These are phyloP conservation scores for Stachybotrys elegans DNA, from an alignment of 2,329 filamentous ascomycete species.

Conservation along the genomic window DNA sequence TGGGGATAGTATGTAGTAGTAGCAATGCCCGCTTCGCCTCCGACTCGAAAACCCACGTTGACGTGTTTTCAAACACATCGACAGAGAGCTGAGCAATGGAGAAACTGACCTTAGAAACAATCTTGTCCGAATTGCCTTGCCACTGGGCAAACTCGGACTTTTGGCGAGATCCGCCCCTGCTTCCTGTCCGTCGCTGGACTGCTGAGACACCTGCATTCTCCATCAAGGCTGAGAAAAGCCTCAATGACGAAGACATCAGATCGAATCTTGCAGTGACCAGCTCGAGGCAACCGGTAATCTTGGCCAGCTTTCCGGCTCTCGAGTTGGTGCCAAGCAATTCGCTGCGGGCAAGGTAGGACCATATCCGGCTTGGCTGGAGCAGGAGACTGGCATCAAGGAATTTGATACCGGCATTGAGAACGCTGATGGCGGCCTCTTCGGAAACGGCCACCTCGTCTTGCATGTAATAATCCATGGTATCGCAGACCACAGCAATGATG, in stretches of 20 bases:
- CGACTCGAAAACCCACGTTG: slow-evolving; percentile 76
- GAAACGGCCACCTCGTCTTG: slow-evolving; percentile 52
- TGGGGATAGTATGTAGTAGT: slow-evolving; percentile 60
- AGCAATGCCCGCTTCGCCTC: slow-evolving; percentile 65
- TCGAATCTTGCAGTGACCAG: slow-evolving; percentile 70
- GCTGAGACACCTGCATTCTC: slow-evolving; percentile 69
- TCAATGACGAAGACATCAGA: slow-evolving; percentile 69
- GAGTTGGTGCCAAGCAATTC: slow-evolving; percentile 73
- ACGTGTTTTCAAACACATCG: slow-evolving; percentile 80
- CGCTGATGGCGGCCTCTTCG: slow-evolving; percentile 61
- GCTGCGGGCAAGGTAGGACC: slow-evolving; percentile 83
- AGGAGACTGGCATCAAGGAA: slow-evolving; percentile 71
- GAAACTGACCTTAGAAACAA: slow-evolving; percentile 65
- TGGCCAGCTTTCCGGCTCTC: slow-evolving; percentile 69
- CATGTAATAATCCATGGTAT: slow-evolving; percentile 71
- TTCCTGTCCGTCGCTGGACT: slow-evolving; percentile 57
- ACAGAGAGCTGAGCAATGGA: slow-evolving; percentile 71
- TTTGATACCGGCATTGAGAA: slow-evolving; percentile 67
- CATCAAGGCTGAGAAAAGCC: slow-evolving; percentile 69
- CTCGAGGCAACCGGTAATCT: slow-evolving; percentile 78
- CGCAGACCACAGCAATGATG: slow-evolving; percentile 74
- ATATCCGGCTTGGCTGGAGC: slow-evolving; percentile 77
- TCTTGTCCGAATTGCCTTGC: slow-evolving; percentile 72
- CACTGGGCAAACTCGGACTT: slow-evolving; percentile 49
- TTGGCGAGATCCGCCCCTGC: slow-evolving; percentile 42